Percentiles rank a stretch among this genome's conserved stretches.
Evolutionary conservation across 305 asterid genomes (phyloP).

Genomic region (Ruellia speciosa): DNA sequence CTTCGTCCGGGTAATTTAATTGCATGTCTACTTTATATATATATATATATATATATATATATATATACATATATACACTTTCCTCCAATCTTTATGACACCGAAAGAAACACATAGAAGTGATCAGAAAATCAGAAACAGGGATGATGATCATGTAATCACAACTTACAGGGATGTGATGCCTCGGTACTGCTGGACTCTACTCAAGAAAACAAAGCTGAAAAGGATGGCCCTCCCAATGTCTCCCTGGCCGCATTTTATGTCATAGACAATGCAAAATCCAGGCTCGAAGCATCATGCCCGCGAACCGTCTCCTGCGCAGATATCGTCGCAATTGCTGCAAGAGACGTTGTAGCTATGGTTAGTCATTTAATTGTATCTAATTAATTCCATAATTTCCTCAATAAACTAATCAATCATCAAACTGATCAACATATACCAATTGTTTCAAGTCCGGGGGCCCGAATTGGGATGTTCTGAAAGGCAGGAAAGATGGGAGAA

Average conservation of each 20-base stretch:
- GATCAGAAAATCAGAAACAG: no score
- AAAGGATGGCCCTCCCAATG: conserved; percentile 72
- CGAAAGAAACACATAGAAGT: no score
- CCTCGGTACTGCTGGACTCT: conserved; percentile 67
- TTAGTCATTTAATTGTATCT: conserved; percentile 27
- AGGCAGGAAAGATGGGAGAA: conserved; percentile 66
- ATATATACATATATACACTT: neutral
- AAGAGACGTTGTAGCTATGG: conserved; percentile 55
- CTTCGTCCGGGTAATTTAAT: conserved; percentile 51
- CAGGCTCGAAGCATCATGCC: conserved; percentile 55
- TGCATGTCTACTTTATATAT: no score
- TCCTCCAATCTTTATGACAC: no score
- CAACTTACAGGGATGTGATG: conserved; percentile 97
- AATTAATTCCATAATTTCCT: no score
- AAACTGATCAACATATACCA: no score
- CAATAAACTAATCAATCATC: no score
- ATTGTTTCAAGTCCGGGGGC: conserved; percentile 80
- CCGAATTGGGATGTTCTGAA: conserved; percentile 56
- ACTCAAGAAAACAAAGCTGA: conserved; percentile 51
- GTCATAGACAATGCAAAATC: conserved; percentile 57
- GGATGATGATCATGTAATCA: no score
- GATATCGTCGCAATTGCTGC: conserved; percentile 66
- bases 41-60: neutral
- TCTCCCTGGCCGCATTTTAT: conserved; percentile 54
- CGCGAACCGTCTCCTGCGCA: conserved; percentile 65